Percentiles rank a stretch among this genome's conserved stretches.
phyloP scores from a whole-genome alignment of 1,284 basidiomycete genomes.

The Ganoderma boninense region DNA sequence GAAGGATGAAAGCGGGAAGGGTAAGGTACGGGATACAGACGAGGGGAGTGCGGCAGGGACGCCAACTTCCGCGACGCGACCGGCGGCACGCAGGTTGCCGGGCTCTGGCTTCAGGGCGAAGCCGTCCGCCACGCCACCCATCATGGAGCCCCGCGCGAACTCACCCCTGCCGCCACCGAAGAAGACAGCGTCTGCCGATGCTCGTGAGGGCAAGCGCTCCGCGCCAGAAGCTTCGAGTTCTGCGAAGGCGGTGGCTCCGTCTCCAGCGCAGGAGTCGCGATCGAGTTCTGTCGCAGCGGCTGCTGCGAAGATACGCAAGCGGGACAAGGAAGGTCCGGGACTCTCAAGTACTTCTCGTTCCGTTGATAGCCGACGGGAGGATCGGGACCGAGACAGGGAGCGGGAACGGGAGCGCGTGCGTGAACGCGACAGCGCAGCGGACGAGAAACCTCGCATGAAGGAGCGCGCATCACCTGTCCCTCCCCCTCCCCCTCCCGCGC shows the following conservation, averaged over 20 bases:
- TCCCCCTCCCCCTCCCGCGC: constrained; percentile 18
- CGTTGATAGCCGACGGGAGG: constrained; percentile 36
- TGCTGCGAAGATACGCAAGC: constrained; percentile 31
- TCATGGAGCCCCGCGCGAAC: constrained; percentile 24
- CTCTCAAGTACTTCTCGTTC: constrained; percentile 20
- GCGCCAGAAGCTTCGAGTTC: constrained; percentile 30
- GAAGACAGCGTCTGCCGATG: constrained; percentile 36
- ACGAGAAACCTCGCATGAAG: constrained; percentile 36
- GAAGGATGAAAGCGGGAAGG: constrained; percentile 62
- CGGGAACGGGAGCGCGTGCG: constrained; percentile 20
- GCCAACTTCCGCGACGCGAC: constrained; percentile 30
- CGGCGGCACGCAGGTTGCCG: constrained; percentile 47
- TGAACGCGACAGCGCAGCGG: constrained; percentile 24
- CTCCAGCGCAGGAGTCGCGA: constrained; percentile 33
- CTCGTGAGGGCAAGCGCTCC: constrained; percentile 32
- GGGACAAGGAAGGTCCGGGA: constrained; percentile 23
- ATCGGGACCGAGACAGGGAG: constrained; percentile 22
- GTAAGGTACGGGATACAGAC: constrained; percentile 38
- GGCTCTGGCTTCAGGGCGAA: constrained; percentile 56
- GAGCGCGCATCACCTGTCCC: constrained; percentile 19
- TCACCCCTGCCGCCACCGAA: constrained; percentile 30
- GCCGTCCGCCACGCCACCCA: constrained; percentile 32
- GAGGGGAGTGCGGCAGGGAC: constrained; percentile 31
- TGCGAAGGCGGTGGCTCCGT: constrained; percentile 35
- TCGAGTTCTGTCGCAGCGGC: constrained; percentile 23